Conservation (phyloP, 2,329 filamentous ascomycete genomes). For the Alternaria ethzedia region DNA sequence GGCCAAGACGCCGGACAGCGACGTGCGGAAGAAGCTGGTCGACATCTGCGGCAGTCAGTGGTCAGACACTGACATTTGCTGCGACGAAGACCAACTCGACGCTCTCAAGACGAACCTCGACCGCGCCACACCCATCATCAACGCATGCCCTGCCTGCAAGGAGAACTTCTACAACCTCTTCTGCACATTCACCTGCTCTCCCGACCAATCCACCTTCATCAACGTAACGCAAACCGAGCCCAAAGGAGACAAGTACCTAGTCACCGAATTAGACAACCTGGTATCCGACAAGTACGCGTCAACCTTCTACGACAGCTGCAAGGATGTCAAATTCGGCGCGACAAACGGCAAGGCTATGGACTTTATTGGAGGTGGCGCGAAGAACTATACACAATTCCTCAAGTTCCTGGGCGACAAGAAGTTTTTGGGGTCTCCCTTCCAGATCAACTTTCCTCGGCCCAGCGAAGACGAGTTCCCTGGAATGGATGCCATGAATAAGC, state of each 20-base stretch:
- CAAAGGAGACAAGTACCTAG: constrained; percentile 68
- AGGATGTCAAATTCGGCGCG: constrained; percentile 97
- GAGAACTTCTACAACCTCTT: constrained; percentile 99
- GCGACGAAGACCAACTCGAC: constrained; percentile 79
- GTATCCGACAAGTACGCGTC: constrained; percentile 82
- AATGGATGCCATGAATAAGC: constrained; percentile 76
- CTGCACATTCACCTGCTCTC: constrained; percentile 97
- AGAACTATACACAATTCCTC: constrained; percentile 84
- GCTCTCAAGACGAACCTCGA: constrained; percentile 83
- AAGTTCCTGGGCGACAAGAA: constrained; percentile 95
- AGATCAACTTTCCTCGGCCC: constrained; percentile 86
- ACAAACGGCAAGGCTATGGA: constrained; percentile 94
- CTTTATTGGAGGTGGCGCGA: constrained; percentile 92
- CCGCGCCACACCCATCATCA: constrained; percentile 86
- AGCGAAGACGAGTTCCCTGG: constrained; percentile 64
- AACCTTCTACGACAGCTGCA: constrained; percentile 96
- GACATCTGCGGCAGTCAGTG: constrained; percentile 87
- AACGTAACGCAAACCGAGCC: constrained; percentile 81
- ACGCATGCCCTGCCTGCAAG: constrained; percentile 94
- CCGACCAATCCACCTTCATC: constrained; percentile 92
- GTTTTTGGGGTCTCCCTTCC: constrained; percentile 89
- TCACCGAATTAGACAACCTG: constrained; percentile 89
- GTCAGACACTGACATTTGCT: constrained; percentile 84
- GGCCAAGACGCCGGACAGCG: constrained; percentile 74
- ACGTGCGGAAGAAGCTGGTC: constrained; percentile 78